Percentiles rank a stretch among this genome's conserved stretches.
Conservation (phyloP, 2,329 filamentous ascomycete genomes). For the Emmonsiellopsis sp. region DNA sequence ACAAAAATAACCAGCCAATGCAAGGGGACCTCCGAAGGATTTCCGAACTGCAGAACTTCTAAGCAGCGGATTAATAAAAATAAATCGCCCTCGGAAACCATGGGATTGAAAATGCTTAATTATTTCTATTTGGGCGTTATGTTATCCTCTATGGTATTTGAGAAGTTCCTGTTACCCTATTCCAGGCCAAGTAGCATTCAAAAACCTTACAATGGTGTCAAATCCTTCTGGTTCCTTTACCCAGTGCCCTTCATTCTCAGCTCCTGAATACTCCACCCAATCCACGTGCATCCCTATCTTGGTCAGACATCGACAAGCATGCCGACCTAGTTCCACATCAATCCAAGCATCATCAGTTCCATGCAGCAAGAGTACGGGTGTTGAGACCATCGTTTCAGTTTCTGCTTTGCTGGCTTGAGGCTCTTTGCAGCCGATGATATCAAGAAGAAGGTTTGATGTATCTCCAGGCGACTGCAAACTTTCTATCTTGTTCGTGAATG, state of each 20-base stretch:
- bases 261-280: conserved; percentile 33
- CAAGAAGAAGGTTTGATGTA: conserved; percentile 9
- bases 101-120: too few relatives aligned
- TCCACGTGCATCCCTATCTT: conserved; percentile 22
- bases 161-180: too few relatives aligned
- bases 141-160: too few relatives aligned
- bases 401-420: not conserved
- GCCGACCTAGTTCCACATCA: conserved; percentile 32
- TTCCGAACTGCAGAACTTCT: too few relatives aligned
- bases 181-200: conserved; percentile 11
- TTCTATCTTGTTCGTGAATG: conserved; percentile 30
- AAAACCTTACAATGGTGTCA: conserved; percentile 32
- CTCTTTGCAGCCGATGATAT: conserved; percentile 7
- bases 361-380: conserved; percentile 37
- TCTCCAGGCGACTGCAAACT: not conserved
- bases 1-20: too few relatives aligned
- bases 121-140: too few relatives aligned
- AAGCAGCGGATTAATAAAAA: too few relatives aligned
- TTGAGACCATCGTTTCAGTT: conserved; percentile 16
- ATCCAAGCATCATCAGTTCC: conserved; percentile 41
- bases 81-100: too few relatives aligned
- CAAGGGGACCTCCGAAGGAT: too few relatives aligned
- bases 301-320: conserved; percentile 22
- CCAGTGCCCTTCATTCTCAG: conserved; percentile 40
- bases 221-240: conserved; percentile 39